Percentiles rank a stretch among this genome's conserved stretches.
Conservation (phyloP, 148 eudicot genomes). For the Polygonum aviculare region DNA sequence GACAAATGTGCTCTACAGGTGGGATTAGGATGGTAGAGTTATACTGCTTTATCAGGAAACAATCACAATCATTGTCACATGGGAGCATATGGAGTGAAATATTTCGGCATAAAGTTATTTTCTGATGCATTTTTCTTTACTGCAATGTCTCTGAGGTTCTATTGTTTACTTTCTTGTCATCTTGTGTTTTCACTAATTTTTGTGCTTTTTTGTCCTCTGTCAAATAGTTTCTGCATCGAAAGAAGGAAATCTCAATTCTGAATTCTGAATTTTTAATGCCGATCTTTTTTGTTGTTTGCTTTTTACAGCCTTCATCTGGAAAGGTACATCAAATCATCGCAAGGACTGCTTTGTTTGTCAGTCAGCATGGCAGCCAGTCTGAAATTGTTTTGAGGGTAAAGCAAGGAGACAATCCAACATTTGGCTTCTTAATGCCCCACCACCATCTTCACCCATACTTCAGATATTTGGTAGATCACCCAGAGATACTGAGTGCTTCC, state of each 20-base stretch:
- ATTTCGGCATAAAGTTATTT: conserved; percentile 29
- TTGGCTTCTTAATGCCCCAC: conserved; percentile 97
- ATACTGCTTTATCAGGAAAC: conserved; percentile 34
- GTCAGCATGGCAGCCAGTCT: conserved; percentile 89
- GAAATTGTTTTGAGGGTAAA: conserved; percentile 93
- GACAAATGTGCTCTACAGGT: conserved; percentile 84
- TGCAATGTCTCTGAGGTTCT: conserved; percentile 18
- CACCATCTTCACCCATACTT: conserved; percentile 91
- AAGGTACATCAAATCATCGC: conserved; percentile 94
- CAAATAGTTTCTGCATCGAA: not conserved
- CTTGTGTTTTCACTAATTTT: not conserved
- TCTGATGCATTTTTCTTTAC: conserved; percentile 26
- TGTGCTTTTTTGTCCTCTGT: not conserved
- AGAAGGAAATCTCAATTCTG: not conserved
- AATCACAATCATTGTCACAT: conserved; percentile 23
- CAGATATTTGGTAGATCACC: conserved; percentile 84
- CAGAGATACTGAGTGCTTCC: conserved; percentile 52
- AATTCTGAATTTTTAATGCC: conserved; percentile 8
- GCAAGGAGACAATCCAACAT: conserved; percentile 94
- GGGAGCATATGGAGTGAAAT: conserved; percentile 44
- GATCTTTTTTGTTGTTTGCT: conserved; percentile 18
- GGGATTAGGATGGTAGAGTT: conserved; percentile 72
- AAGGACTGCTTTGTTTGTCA: conserved; percentile 85
- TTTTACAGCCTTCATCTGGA: conserved; percentile 83
- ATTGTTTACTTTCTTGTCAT: conserved; percentile 8